Evolutionary conservation across 2,329 filamentous ascomycete genomes (phyloP).

Genomic region (Aspergillus bombycis): DNA sequence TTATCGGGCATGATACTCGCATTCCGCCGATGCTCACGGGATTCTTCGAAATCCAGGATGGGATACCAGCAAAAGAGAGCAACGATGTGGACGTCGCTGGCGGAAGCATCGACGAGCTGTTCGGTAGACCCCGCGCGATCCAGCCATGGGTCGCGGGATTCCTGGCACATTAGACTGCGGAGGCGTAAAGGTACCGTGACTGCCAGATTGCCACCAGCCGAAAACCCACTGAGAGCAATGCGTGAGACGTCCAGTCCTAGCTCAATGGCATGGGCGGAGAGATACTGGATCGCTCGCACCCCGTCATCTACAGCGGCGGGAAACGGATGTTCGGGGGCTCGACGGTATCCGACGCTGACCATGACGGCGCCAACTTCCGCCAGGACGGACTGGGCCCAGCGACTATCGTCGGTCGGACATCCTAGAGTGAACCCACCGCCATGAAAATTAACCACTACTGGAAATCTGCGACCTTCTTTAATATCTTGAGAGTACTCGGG

Average conservation of each 20-base stretch:
- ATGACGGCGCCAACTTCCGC: conserved; percentile 60
- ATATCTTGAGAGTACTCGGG: conserved; percentile 36
- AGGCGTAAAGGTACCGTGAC: conserved; percentile 64
- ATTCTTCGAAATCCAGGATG: conserved; percentile 63
- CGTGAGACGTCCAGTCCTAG: conserved; percentile 60
- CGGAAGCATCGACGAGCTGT: conserved; percentile 40
- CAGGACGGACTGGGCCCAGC: conserved; percentile 62
- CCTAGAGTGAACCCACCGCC: conserved; percentile 67
- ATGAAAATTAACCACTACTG: conserved; percentile 66
- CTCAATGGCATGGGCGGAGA: conserved; percentile 59
- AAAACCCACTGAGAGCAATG: conserved; percentile 64
- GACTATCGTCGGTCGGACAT: conserved; percentile 61
- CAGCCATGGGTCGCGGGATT: conserved; percentile 28
- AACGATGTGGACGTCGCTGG: conserved; percentile 52
- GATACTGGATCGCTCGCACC: conserved; percentile 62
- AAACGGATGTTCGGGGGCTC: conserved; percentile 64
- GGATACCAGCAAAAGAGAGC: conserved; percentile 66
- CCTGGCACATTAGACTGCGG: conserved; percentile 41
- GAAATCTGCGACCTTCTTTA: conserved; percentile 51
- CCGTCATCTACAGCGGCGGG: conserved; percentile 67
- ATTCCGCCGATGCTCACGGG: conserved; percentile 61
- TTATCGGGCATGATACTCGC: conserved; percentile 57
- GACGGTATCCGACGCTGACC: conserved; percentile 64
- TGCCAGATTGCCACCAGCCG: conserved; percentile 64
- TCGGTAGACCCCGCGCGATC: conserved; percentile 37